Evolutionary conservation across 2,329 filamentous ascomycete genomes (phyloP).

Genomic region (Pestalotiopsis sp.): DNA sequence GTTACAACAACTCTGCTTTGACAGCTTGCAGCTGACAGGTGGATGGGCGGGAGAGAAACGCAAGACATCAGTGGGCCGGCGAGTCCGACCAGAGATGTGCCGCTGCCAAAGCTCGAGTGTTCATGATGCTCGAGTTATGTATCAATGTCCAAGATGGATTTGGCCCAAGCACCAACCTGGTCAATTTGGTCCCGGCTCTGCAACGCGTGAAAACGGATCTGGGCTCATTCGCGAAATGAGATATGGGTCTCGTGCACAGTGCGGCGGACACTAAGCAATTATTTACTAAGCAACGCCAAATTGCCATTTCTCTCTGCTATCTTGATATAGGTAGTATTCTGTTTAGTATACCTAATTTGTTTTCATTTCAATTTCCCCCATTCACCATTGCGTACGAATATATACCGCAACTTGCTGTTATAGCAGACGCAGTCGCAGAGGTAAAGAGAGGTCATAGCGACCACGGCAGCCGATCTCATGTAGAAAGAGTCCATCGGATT

Average conservation of each 20-base stretch:
- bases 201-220: not conserved
- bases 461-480: not conserved
- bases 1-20: not conserved
- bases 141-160: not conserved
- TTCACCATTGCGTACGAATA: not conserved
- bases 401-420: not conserved
- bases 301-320: not conserved
- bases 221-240: not conserved
- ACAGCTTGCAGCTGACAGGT: not conserved
- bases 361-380: not conserved
- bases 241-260: not conserved
- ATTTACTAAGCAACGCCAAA: not conserved
- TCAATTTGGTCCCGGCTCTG: not conserved
- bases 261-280: not conserved
- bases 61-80: not conserved
- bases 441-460: not conserved
- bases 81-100: not conserved
- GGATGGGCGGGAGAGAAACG: not conserved
- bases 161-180: not conserved
- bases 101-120: not conserved
- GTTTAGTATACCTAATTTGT: not conserved
- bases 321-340: not conserved
- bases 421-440: not conserved
- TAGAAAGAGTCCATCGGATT: not conserved
- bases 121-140: not conserved